These are phyloP conservation scores for Aschersonia sp. DNA, from an alignment of 2,329 filamentous ascomycete genomes.

Conservation along the genomic window DNA sequence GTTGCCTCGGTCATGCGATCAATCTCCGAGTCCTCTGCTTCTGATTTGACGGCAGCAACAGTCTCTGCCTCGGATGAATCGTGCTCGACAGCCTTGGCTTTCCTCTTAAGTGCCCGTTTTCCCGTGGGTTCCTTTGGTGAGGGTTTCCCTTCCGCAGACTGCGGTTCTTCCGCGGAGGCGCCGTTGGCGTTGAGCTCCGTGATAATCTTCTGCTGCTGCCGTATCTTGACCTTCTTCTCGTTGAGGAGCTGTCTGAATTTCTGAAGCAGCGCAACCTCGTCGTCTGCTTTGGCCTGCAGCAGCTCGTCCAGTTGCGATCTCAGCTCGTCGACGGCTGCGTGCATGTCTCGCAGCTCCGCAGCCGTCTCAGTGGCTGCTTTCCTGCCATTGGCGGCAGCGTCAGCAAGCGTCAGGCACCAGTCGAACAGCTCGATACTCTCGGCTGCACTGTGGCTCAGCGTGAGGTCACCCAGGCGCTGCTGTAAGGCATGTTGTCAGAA, in stretches of 20 bases:
- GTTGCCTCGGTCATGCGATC: conserved; percentile 25
- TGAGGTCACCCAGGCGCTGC: conserved; percentile 57
- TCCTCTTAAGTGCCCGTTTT: conserved; percentile 32
- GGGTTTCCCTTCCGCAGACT: conserved; percentile 10
- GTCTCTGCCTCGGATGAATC: conserved; percentile 30
- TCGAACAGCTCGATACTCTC: conserved; percentile 51
- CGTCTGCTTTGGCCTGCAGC: conserved; percentile 46
- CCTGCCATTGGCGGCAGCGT: conserved; percentile 29
- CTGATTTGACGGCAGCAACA: conserved; percentile 18
- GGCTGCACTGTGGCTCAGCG: conserved; percentile 37
- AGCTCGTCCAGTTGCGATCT: conserved; percentile 52
- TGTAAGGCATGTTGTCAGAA: conserved; percentile 15
- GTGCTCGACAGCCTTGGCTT: conserved; percentile 26
- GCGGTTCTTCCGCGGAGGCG: conserved; percentile 10
- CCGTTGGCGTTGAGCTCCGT: conserved; percentile 21
- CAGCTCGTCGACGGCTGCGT: conserved; percentile 42
- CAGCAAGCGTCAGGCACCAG: conserved; percentile 50
- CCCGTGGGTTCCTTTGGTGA: conserved; percentile 18
- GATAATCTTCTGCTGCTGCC: conserved; percentile 54
- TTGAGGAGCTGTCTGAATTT: conserved; percentile 61
- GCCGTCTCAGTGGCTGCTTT: conserved; percentile 27
- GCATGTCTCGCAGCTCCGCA: conserved; percentile 29
- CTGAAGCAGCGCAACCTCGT: conserved; percentile 51
- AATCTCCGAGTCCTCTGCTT: conserved; percentile 24
- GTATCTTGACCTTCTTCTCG: conserved; percentile 67